These are phyloP conservation scores for Capsicum pubescens DNA, from an alignment of 257 asterid genomes.

Conservation along the genomic window DNA sequence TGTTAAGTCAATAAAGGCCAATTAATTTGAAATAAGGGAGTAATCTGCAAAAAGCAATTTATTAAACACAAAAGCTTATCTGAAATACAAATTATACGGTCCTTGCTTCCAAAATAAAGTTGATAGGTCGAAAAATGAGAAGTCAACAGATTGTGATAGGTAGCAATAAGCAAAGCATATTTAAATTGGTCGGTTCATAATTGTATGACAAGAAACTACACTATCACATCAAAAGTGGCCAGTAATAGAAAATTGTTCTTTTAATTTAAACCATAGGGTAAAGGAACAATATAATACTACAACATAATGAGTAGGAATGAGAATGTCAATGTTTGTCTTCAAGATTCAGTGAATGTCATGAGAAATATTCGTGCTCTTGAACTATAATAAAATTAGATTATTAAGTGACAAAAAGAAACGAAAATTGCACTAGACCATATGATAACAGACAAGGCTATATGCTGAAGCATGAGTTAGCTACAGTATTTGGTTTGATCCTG, in stretches of 20 bases:
- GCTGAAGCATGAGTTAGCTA: neutral
- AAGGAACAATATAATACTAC: neutral
- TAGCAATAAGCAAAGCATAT: neutral
- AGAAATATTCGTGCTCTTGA: neutral
- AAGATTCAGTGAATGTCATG: neutral
- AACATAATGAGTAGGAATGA: neutral
- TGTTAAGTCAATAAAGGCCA: no score
- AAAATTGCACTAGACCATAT: neutral
- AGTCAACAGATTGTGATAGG: neutral
- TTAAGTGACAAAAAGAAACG: neutral
- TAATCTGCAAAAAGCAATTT: neutral
- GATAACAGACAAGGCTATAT: neutral
- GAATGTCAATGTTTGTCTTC: neutral
- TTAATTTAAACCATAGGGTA: neutral
- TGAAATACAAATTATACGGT: neutral
- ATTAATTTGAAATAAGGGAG: no score
- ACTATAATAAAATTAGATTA: neutral
- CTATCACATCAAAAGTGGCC: neutral
- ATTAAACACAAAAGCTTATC: neutral
- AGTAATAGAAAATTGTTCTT: neutral
- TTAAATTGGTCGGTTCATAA: neutral
- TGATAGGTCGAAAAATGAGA: neutral
- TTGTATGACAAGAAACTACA: neutral
- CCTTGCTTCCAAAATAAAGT: neutral
- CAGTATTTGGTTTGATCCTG: neutral